Conservation (phyloP, 2,329 filamentous ascomycete genomes). For the Penicillium brasilianum region DNA sequence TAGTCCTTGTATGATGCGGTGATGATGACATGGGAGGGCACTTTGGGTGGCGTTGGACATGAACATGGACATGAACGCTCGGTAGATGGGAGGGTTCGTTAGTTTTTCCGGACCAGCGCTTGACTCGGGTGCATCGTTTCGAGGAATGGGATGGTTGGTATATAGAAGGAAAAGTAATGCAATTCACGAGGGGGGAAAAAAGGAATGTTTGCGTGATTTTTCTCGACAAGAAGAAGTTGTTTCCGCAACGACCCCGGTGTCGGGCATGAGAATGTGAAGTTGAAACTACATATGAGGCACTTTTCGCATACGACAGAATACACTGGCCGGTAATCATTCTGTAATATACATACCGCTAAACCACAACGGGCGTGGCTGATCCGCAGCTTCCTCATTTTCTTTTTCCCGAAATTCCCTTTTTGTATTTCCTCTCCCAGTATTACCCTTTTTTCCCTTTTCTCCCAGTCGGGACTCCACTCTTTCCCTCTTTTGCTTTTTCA, state of each 20-base stretch:
- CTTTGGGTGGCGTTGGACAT: slow-evolving; percentile 23
- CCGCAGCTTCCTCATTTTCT: slow-evolving; percentile 9
- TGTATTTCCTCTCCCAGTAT: slow-evolving; percentile 8
- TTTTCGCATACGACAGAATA: background rate
- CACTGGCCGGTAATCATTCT: too few relatives aligned
- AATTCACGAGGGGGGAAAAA: background rate
- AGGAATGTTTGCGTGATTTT: slow-evolving; percentile 28
- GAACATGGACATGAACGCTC: slow-evolving; percentile 2
- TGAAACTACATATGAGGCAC: slow-evolving; percentile 20
- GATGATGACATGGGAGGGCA: slow-evolving; percentile 30
- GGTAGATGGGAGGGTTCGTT: slow-evolving; percentile 10
- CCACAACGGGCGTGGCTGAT: background rate
- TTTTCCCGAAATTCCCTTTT: background rate
- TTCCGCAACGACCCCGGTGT: slow-evolving; percentile 34
- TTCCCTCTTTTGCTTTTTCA: background rate
- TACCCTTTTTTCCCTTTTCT: background rate
- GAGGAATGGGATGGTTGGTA: background rate
- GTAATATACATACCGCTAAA: slow-evolving; percentile 8
- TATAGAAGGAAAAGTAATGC: background rate
- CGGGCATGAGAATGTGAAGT: slow-evolving; percentile 20
- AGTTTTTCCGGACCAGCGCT: slow-evolving; percentile 14
- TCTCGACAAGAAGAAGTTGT: slow-evolving; percentile 12
- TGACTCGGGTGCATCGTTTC: slow-evolving; percentile 15
- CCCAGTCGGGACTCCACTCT: slow-evolving; percentile 2
- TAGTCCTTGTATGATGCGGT: slow-evolving; percentile 30